Evolutionary conservation across 176 grass and related monocot genomes (phyloP), one percentile per base, ranked within the genome.

Genomic region (Aegilops umbellulata): DNA sequence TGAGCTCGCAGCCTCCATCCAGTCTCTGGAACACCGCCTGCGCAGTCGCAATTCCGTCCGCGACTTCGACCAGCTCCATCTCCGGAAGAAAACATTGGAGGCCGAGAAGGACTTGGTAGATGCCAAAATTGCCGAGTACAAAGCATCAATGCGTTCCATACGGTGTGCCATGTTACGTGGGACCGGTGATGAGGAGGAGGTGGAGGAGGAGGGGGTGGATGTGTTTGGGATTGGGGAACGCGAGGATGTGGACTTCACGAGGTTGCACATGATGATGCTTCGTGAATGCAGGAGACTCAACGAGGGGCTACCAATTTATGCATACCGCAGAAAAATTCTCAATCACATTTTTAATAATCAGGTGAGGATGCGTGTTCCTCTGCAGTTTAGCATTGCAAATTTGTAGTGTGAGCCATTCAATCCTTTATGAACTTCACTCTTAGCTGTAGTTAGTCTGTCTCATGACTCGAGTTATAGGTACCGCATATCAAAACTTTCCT

Each of bases 281-380:
- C 91, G 96, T 22, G 93, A 98, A 55, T 94, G 96, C 34, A 62
- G 93, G 82, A 87, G 93, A 86, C 88, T 98, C 30, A 88, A 98
- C 63, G 96, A 98, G 23, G 93, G 93, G 2, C 80, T 95, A 69
- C 96, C 96, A 15, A 92, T 98, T 30, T 95, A 95, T 26, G 86
- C 76, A 10, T 88, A 70, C 70, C 87, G 93, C 53, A 88, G 66
- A 32, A 87, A 77, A 71, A 89, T 98, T 79, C 84, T 98, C 12
- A 82, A 76, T 14, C 84, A 91, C 72, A 94, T 90, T 83, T 86
- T 88, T 10, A 44, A 78, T 64, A 92, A 92, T 58, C 93, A 95
- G 96, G 96, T 92, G 73, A 82, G 78, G 7, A 42, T 55, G 57
- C n/a, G 16, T 83, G 31, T 83, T 87, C 44, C 44, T 65, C 80